Evolutionary conservation across 1,284 basidiomycete genomes (phyloP), one percentile per base, ranked within the genome.

Genomic region (Puccinia sorghi): DNA sequence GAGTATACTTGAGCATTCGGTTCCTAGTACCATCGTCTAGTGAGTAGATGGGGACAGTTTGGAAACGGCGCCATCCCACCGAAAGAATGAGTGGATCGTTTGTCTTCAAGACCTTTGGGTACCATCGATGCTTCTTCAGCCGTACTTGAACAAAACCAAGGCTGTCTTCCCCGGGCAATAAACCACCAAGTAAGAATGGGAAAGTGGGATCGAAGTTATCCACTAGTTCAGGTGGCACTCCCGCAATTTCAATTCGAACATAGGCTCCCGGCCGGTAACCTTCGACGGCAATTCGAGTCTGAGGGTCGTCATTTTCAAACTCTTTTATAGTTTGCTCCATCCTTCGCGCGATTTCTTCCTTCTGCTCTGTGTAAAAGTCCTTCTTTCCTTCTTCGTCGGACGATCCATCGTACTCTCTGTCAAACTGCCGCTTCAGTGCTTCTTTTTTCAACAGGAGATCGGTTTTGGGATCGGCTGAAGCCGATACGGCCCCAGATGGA

Each of bases 1-100:
- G 96, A 0, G 97, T 98, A 84, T 99, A 99, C 87, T 99, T 99
- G 85, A 99, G 91, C 92, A 98, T 93, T 64, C 97, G 92, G 90
- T 99, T 98, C 39, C 97, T 91, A 82, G 96, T 94, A 3, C 92
- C 93, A 84, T 99, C 96, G 85, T 99, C 97, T 39, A 99, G 87
- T 32, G 93, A 94, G 85, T 98, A 99, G 81, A 98, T 91, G 0
- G 96, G 96, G 37, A 97, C 87, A 0, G 90, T 91, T 85, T 99
- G 96, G 87, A 99, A 99, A 25, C 96, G 88, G 71, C 97, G 87
- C 96, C 96, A 99, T 11, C 96, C 96, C 13, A 98, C 86, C 2
- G 93, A 96, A 85, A 99, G 90, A 82, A 99, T 93, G 80, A 99
- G 88, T 0, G 97, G 96, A 85, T 99, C 93, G 85, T 99, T 98